A percentile compares a stretch with the other conserved stretches of the same genome.
These are phyloP conservation scores for Brassica cretica DNA, from an alignment of 345 rosid genomes.

Conservation along the genomic window DNA sequence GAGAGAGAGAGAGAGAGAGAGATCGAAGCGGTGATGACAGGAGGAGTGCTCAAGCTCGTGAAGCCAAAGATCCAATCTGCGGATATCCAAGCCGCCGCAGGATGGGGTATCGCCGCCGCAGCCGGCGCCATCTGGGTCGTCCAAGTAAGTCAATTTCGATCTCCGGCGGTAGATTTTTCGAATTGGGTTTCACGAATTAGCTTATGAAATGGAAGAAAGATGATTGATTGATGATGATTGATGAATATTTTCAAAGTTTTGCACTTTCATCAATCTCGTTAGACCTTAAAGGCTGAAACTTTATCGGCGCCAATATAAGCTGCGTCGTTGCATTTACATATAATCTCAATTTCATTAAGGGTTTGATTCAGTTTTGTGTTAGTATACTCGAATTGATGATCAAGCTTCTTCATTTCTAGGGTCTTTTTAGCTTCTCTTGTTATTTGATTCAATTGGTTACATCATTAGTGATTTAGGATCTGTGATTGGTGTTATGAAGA, in stretches of 20 bases:
- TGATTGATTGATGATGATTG: neutral
- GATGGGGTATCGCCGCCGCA: conserved; percentile 84
- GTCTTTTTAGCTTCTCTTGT: neutral
- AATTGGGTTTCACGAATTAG: conserved; percentile 6
- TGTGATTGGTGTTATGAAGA: conserved; percentile 11
- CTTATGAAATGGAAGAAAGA: neutral
- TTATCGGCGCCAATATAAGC: neutral
- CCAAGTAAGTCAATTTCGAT: conserved; percentile 52
- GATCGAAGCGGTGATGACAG: conserved; percentile 49
- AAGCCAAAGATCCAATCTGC: conserved; percentile 58
- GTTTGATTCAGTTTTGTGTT: neutral
- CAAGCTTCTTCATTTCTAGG: neutral
- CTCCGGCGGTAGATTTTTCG: neutral
- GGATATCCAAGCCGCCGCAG: conserved; percentile 71
- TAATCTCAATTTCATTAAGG: neutral
- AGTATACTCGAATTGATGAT: conserved; percentile 9
- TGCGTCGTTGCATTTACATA: conserved; percentile 14
- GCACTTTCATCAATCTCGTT: neutral
- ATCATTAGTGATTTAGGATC: neutral
- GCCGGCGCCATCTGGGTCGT: conserved; percentile 67
- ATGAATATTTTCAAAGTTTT: neutral
- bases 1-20: conserved; percentile 30
- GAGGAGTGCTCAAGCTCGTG: conserved; percentile 50
- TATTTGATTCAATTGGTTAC: neutral
- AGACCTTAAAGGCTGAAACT: neutral